Conservation (phyloP, 495 filamentous ascomycete species). For the Penicillium steckii region DNA sequence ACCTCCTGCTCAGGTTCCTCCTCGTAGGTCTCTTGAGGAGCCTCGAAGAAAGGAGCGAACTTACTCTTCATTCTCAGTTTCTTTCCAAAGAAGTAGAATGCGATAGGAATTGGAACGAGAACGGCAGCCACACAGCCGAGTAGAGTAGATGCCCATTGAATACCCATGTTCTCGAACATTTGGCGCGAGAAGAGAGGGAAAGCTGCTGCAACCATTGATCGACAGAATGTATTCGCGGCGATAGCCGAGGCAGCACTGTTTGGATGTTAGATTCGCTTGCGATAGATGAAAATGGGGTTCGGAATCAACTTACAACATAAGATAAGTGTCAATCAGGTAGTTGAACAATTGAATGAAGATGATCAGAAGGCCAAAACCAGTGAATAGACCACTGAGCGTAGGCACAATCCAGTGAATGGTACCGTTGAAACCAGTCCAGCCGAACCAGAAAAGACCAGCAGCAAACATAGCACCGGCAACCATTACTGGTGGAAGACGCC, state of each 20-base stretch:
- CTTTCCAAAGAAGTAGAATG: conserved; percentile 39
- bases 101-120: conserved; percentile 69
- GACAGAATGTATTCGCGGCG: conserved; percentile 85
- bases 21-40: conserved; percentile 17
- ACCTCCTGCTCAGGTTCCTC: conserved; percentile 12
- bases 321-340: conserved; percentile 85
- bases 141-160: conserved; percentile 75
- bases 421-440: conserved; percentile 68
- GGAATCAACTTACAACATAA: conserved; percentile 68
- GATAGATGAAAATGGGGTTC: not conserved
- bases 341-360: conserved; percentile 87
- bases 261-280: not conserved
- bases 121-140: conserved; percentile 68
- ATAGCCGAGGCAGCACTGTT: conserved; percentile 74
- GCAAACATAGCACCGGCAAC: conserved; percentile 73
- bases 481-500: conserved; percentile 80
- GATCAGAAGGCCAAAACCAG: conserved; percentile 64
- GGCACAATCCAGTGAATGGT: conserved; percentile 83
- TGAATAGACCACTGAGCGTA: conserved; percentile 66
- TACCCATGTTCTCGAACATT: conserved; percentile 75
- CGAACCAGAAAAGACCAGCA: conserved; percentile 82
- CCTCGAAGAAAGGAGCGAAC: conserved; percentile 55
- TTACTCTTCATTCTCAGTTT: conserved; percentile 35
- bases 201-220: conserved; percentile 68
- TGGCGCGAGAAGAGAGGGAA: conserved; percentile 81